phyloP scores from a whole-genome alignment of 768 basidiomycete species.

The Boletus insuetus region DNA sequence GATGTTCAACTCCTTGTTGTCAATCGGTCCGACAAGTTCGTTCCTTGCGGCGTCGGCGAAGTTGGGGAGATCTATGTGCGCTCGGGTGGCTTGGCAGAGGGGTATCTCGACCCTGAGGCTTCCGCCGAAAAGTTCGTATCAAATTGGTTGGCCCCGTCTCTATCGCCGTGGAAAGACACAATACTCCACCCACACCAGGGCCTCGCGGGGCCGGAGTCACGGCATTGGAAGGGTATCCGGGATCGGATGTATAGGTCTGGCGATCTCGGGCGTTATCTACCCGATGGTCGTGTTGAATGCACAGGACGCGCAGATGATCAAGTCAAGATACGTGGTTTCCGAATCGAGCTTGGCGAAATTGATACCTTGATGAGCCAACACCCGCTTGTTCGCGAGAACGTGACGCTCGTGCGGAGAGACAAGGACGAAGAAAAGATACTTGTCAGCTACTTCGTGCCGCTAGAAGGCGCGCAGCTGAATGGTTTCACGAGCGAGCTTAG shows the following conservation, averaged over 20 bases:
- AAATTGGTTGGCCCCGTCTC: slow-evolving; percentile 80
- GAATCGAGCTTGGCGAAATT: slow-evolving; percentile 97
- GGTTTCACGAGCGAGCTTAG: slow-evolving; percentile 68
- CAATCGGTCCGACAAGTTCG: slow-evolving; percentile 79
- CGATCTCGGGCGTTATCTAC: slow-evolving; percentile 91
- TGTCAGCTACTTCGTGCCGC: slow-evolving; percentile 94
- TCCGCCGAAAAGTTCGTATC: slow-evolving; percentile 88
- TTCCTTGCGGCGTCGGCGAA: slow-evolving; percentile 92
- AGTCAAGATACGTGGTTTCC: slow-evolving; percentile 98
- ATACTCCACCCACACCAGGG: slow-evolving; percentile 57
- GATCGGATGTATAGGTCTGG: slow-evolving; percentile 98
- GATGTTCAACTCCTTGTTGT: slow-evolving; percentile 97
- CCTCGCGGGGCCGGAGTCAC: slow-evolving; percentile 67
- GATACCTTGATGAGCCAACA: slow-evolving; percentile 95
- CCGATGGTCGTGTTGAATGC: slow-evolving; percentile 92
- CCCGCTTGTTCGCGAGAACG: slow-evolving; percentile 93
- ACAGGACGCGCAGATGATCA: slow-evolving; percentile 97
- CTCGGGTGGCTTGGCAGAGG: slow-evolving; percentile 92
- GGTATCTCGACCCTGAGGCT: slow-evolving; percentile 82
- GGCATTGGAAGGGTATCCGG: slow-evolving; percentile 91
- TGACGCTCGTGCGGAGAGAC: slow-evolving; percentile 93
- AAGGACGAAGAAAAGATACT: slow-evolving; percentile 99
- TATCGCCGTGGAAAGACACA: slow-evolving; percentile 61
- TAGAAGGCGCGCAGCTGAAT: slow-evolving; percentile 63
- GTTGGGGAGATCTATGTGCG: slow-evolving; percentile 99